These are phyloP conservation scores for Eimeria sp. DNA, from an alignment of 169 alveolate genomes.

Conservation along the genomic window DNA sequence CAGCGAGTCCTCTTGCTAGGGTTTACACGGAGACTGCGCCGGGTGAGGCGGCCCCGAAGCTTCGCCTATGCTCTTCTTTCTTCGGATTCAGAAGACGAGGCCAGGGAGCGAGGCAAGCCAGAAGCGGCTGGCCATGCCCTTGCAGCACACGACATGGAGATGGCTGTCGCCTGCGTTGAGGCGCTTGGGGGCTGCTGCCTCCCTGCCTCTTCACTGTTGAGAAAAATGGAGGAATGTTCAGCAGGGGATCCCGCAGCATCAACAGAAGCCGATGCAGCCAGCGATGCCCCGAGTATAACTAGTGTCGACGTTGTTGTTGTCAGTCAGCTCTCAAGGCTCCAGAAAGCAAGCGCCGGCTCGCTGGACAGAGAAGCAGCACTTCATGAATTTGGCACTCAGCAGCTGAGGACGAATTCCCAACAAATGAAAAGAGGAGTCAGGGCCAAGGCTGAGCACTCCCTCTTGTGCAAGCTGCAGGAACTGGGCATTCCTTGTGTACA, in stretches of 20 bases:
- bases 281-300: background rate
- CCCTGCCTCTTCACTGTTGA: conserved; percentile 5
- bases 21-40: conserved; percentile 50
- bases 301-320: conserved; percentile 56
- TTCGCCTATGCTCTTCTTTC: conserved; percentile 2
- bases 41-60: conserved; percentile 37
- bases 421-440: background rate
- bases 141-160: conserved; percentile 33
- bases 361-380: background rate
- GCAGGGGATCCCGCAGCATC: background rate
- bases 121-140: conserved; percentile 49
- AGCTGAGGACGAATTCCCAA: background rate
- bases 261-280: conserved; percentile 16
- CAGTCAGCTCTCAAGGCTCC: conserved; percentile 32
- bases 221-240: background rate
- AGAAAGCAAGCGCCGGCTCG: background rate
- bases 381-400: background rate
- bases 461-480: conserved; percentile 34
- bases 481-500: conserved; percentile 49
- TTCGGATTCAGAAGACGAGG: conserved; percentile 24
- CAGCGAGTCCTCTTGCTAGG: conserved; percentile 70
- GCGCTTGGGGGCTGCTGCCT: conserved; percentile 43
- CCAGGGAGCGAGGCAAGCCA: background rate
- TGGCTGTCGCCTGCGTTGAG: conserved; percentile 55
- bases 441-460: conserved; percentile 5